Percentiles rank a stretch among this genome's conserved stretches.
Conservation (phyloP, 1,139 yeast genomes). For the Suhomyces bribrorum region DNA sequence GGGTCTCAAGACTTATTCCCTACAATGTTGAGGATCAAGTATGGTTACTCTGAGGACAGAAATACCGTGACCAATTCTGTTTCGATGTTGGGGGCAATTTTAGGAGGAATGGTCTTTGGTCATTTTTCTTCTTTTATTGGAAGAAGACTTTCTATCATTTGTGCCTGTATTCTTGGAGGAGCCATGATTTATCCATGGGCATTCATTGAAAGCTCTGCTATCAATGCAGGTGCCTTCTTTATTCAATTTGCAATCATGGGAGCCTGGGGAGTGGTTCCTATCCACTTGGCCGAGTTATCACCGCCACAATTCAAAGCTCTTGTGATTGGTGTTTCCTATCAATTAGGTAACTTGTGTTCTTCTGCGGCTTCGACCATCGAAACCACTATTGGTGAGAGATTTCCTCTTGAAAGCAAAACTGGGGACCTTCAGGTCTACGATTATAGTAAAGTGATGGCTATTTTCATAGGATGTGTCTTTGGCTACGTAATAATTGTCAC, state of each 20-base stretch:
- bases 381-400: constrained; percentile 67
- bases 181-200: constrained; percentile 77
- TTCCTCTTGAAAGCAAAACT: constrained; percentile 27
- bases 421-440: constrained; percentile 19
- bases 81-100: constrained; percentile 69
- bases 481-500: constrained; percentile 59
- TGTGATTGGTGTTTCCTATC: constrained; percentile 75
- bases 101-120: constrained; percentile 65
- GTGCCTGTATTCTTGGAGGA: constrained; percentile 67
- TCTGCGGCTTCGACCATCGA: constrained; percentile 86
- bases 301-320: constrained; percentile 74
- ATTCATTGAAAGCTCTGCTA: constrained; percentile 50
- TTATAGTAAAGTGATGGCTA: constrained; percentile 67
- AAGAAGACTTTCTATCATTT: constrained; percentile 50
- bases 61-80: constrained; percentile 68
- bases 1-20: constrained; percentile 78
- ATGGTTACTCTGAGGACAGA: constrained; percentile 48
- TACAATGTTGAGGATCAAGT: constrained; percentile 58
- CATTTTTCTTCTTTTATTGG: constrained; percentile 62
- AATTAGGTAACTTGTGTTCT: constrained; percentile 80
- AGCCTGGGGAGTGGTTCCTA: constrained; percentile 85
- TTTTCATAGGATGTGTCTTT: constrained; percentile 78
- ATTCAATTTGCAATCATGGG: constrained; percentile 84
- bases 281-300: constrained; percentile 75
- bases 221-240: constrained; percentile 78